These are phyloP conservation scores for Leptodontidium sp. DNA, from an alignment of 2,329 filamentous ascomycete species.

Conservation along the genomic window DNA sequence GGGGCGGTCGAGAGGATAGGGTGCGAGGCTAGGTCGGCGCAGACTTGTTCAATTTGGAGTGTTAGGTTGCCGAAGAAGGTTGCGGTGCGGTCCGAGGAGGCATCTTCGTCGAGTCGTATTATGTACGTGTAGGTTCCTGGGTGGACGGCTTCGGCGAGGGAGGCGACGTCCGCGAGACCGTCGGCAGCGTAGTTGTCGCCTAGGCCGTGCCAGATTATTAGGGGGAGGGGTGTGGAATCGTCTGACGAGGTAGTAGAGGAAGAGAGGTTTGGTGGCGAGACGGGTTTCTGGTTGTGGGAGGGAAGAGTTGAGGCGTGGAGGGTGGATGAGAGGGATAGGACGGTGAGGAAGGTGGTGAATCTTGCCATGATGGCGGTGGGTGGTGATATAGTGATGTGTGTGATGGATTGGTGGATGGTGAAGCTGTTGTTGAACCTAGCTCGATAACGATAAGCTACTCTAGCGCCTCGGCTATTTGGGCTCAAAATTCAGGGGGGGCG, in stretches of 20 bases:
- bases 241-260: constrained; percentile 33
- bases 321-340: constrained; percentile 11
- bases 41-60: constrained; percentile 78
- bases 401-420: not conserved
- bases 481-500: not conserved
- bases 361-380: constrained; percentile 22
- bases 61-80: constrained; percentile 94
- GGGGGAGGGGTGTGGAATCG: constrained; percentile 75
- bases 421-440: not conserved
- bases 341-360: constrained; percentile 16
- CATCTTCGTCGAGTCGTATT: constrained; percentile 71
- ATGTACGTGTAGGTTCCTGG: constrained; percentile 87
- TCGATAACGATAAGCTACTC: constrained; percentile 10
- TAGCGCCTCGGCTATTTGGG: constrained; percentile 11
- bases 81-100: constrained; percentile 75
- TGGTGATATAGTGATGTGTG: not conserved
- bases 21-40: constrained; percentile 76
- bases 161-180: constrained; percentile 74
- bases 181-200: constrained; percentile 79
- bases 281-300: not conserved
- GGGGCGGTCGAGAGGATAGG: constrained; percentile 83
- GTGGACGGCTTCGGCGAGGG: constrained; percentile 75
- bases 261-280: constrained; percentile 14
- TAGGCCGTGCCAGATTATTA: constrained; percentile 92
- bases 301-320: constrained; percentile 20